phyloP scores from a whole-genome alignment of 345 rosid species.

The Eucalyptus melliodora region DNA sequence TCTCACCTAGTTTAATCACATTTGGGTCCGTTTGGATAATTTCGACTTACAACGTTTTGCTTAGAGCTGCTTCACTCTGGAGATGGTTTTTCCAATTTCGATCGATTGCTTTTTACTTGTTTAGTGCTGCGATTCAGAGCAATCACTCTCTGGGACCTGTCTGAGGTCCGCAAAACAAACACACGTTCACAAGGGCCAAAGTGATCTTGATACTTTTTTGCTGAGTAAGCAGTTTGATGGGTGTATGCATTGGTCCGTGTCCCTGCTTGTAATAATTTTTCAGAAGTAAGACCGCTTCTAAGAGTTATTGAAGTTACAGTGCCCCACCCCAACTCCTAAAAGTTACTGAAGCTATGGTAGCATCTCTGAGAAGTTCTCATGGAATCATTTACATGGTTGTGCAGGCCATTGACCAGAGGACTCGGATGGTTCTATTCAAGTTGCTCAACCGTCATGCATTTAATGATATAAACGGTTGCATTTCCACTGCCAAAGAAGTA shows the following conservation, averaged over 20 bases:
- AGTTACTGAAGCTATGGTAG: neutral
- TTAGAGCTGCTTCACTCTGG: neutral
- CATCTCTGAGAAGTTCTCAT: neutral
- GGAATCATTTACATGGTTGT: neutral
- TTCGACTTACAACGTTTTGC: neutral
- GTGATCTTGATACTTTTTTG: neutral
- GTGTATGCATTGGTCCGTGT: neutral
- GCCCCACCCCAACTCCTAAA: neutral
- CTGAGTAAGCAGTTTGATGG: neutral
- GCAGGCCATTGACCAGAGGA: constrained; percentile 84
- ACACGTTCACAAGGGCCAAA: neutral
- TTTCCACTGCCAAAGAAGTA: constrained; percentile 93
- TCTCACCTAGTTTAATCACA: neutral
- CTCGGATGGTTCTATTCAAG: constrained; percentile 84
- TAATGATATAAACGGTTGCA: constrained; percentile 79
- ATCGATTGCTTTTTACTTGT: neutral
- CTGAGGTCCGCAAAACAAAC: neutral
- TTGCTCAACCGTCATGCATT: constrained; percentile 76
- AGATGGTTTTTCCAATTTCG: neutral
- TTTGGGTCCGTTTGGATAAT: neutral
- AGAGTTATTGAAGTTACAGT: neutral
- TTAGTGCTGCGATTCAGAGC: no score
- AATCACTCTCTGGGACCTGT: no score
- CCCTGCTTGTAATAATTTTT: neutral
- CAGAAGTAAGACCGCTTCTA: neutral